Conservation (phyloP, 2,329 filamentous ascomycete species). For the Stachybotrys chlorohalonatus region DNA sequence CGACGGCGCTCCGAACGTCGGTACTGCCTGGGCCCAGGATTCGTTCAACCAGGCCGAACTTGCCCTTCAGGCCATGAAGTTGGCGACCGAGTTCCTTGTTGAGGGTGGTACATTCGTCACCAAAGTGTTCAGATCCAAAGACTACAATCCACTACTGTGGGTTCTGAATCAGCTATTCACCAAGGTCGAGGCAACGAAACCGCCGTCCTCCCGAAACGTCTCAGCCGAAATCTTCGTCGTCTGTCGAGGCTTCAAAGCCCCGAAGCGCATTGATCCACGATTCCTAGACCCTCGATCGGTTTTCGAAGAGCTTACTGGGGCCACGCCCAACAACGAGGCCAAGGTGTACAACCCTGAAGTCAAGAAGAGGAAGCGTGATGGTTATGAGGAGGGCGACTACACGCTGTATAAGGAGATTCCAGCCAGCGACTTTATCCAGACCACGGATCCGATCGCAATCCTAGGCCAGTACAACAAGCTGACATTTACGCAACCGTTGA, state of each 20-base stretch:
- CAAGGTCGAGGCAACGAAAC: slow-evolving; percentile 95
- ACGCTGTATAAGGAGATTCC: slow-evolving; percentile 83
- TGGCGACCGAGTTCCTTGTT: slow-evolving; percentile 86
- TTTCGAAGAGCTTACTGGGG: slow-evolving; percentile 82
- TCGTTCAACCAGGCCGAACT: slow-evolving; percentile 96
- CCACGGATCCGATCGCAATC: slow-evolving; percentile 84
- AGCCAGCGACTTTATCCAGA: slow-evolving; percentile 90
- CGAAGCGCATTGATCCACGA: slow-evolving; percentile 84
- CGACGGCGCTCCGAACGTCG: slow-evolving; percentile 95
- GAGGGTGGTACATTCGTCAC: slow-evolving; percentile 92
- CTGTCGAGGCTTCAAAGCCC: slow-evolving; percentile 89
- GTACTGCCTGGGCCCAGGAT: slow-evolving; percentile 96
- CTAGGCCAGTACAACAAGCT: slow-evolving; percentile 79
- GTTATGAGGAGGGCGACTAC: slow-evolving; percentile 94
- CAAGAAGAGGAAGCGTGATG: slow-evolving; percentile 95
- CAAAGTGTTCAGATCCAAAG: slow-evolving; percentile 94
- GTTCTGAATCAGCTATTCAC: slow-evolving; percentile 94
- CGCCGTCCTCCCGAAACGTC: slow-evolving; percentile 89
- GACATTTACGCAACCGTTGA: slow-evolving; percentile 69
- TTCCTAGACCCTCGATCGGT: slow-evolving; percentile 85
- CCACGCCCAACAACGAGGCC: slow-evolving; percentile 88
- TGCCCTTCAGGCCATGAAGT: slow-evolving; percentile 79
- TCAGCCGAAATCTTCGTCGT: slow-evolving; percentile 99
- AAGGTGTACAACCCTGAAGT: slow-evolving; percentile 96
- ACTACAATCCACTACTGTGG: slow-evolving; percentile 94